phyloP scores from a whole-genome alignment of 2,329 filamentous ascomycete species.

The Pseudophaeomoniella oleicola region DNA sequence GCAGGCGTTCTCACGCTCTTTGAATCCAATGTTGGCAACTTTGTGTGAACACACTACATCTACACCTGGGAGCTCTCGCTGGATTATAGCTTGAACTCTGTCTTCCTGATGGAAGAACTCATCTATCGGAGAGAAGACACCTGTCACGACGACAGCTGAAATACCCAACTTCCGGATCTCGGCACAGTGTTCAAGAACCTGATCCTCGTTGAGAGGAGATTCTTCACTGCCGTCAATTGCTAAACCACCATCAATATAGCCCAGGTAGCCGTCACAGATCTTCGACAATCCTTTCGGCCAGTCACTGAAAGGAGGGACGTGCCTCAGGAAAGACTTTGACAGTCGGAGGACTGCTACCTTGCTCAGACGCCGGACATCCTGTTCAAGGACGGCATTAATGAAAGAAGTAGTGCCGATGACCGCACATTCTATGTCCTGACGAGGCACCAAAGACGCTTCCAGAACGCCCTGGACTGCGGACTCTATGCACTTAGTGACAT shows the following conservation, averaged over 20 bases:
- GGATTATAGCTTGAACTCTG: conserved; percentile 22
- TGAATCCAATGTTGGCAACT: conserved; percentile 28
- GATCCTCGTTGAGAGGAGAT: conserved; percentile 25
- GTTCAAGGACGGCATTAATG: conserved; percentile 33
- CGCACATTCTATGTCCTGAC: conserved; percentile 25
- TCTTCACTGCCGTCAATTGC: conserved; percentile 28
- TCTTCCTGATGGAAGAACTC: conserved; percentile 27
- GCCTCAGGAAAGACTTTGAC: conserved; percentile 30
- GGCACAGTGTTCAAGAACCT: conserved; percentile 29
- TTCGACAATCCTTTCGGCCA: conserved; percentile 30
- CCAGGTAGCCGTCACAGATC: conserved; percentile 32
- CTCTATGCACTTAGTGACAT: conserved; percentile 28
- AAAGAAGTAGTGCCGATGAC: conserved; percentile 40
- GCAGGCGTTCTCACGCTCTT: conserved; percentile 31
- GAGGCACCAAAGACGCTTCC: conserved; percentile 16
- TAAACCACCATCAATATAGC: conserved; percentile 34
- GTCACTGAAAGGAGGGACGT: conserved; percentile 35
- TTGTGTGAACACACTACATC: conserved; percentile 28
- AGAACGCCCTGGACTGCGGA: conserved; percentile 22
- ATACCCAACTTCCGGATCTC: conserved; percentile 28
- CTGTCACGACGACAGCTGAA: conserved; percentile 25
- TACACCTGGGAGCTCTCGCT: conserved; percentile 19
- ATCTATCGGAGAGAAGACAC: conserved; percentile 33
- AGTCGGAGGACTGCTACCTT: conserved; percentile 39
- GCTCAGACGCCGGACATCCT: conserved; percentile 33